Base-by-base conservation (phyloP, 768 basidiomycete species). In the Tulasnella sp. region DNA sequence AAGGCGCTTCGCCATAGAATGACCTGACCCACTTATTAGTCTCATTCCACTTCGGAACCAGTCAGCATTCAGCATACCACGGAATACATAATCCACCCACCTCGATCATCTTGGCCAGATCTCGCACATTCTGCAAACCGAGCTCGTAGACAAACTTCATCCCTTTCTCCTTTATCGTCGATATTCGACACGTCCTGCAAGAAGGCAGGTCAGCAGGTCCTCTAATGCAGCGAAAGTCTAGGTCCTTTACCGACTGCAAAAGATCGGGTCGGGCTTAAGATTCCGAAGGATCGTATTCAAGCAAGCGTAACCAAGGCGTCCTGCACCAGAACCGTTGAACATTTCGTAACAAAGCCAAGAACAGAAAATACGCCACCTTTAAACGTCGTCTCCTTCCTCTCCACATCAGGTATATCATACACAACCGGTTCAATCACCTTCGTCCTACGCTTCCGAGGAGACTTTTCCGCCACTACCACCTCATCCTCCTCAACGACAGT, bases 121-220 rank as follows among this genome's bases (percentile, higher is more conserved):
- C 89, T 64, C 77, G 70, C 1, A 78, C 73, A 62, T 96, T 96
- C 68, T 79, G 80, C 35, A 75, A 71, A 2, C 85, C 91, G 0
- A 94, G 69, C 23, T 86, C 82, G 65, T 88, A 88, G n/a, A 82
- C 81, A 70, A 79, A 84, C 4, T 88, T 83, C 31, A 84, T 73
- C 0, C 89, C 89, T 57, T 86, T 82, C 65, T 89, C 86, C 63
- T 78, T 75, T 46, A 93, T 78, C 41, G 84, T 83, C 35, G 84
- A 79, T 15, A 91, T 78, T 32, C 90, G 81, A 56, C 68, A 70
- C 12, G 70, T 71, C 29, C 71, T 65, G 25, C 61, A 6, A 21
- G 62, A 25, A 40, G 14, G 17, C 14, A 49, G 45, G 23, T 6
- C 23, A 21, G 23, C 39, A 39, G 2, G 59, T 51, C 17, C 60